phyloP scores from a whole-genome alignment of 192 early-diverging fungal genomes.

The Pilaira anomala region DNA sequence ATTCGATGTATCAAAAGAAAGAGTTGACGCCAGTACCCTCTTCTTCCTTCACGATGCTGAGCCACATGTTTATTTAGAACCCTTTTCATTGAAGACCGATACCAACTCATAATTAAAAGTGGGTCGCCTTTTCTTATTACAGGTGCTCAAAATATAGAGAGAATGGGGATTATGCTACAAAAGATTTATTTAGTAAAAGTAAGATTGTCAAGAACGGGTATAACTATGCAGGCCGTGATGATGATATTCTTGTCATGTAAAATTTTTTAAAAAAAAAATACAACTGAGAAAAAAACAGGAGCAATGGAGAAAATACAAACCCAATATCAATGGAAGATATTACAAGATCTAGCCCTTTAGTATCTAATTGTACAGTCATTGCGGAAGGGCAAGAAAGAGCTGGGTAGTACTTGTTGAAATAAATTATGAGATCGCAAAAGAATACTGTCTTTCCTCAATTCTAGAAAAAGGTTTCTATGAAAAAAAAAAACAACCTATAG shows the following conservation, averaged over 20 bases:
- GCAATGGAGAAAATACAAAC: constrained; percentile 36
- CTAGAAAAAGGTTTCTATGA: constrained; percentile 4
- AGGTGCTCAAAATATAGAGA: constrained; percentile 6
- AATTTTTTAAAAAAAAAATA: too few species aligned
- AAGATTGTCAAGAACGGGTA: neutral
- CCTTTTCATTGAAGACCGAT: neutral
- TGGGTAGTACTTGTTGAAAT: constrained; percentile 1
- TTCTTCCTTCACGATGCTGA: too few species aligned
- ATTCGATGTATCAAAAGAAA: neutral
- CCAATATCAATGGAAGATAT: constrained; percentile 24
- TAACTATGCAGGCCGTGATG: constrained; percentile 18
- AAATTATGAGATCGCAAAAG: neutral
- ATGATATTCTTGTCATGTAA: constrained; percentile 20
- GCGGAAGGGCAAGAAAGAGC: constrained; percentile 13
- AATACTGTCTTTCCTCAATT: neutral
- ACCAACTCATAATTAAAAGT: neutral
- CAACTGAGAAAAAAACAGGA: too few species aligned
- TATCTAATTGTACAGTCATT: constrained; percentile 17
- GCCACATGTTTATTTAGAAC: neutral
- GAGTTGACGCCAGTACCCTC: neutral
- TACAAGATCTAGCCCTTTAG: constrained; percentile 1
- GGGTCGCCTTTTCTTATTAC: constrained; percentile 1
- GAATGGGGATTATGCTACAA: constrained; percentile 23
- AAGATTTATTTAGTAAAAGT: constrained; percentile 16
- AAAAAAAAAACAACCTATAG: neutral